These are phyloP conservation scores for Orbilia ellipsospora DNA, from an alignment of 2,329 filamentous ascomycete genomes.

Conservation along the genomic window DNA sequence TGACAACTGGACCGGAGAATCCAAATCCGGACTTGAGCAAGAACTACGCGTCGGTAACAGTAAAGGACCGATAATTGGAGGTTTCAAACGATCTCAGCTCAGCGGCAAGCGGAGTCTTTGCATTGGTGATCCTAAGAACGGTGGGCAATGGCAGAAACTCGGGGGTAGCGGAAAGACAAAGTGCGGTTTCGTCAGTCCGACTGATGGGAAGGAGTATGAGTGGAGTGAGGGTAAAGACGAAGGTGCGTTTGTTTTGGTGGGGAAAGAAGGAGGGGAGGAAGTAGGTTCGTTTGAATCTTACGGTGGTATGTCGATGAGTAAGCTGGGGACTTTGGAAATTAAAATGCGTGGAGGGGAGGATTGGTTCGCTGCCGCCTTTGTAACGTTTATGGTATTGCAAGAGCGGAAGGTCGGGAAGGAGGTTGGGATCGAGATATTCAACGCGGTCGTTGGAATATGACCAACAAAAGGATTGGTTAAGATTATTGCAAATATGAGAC, in stretches of 20 bases:
- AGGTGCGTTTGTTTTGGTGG: neutral
- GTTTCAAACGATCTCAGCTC: constrained; percentile 11
- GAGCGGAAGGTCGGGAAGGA: neutral
- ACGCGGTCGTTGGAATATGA: neutral
- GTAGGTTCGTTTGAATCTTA: constrained; percentile 16
- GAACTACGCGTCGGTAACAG: constrained; percentile 20
- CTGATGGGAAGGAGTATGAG: constrained; percentile 22
- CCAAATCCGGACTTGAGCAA: constrained; percentile 29
- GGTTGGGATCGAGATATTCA: neutral
- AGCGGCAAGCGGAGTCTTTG: constrained; percentile 20
- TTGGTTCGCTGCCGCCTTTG: neutral
- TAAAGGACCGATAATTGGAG: constrained; percentile 18
- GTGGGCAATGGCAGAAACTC: constrained; percentile 26
- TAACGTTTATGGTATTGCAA: neutral
- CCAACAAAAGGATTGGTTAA: neutral
- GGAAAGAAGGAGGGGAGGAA: neutral
- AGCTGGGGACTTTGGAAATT: constrained; percentile 20
- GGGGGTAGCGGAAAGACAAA: neutral
- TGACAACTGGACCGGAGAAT: constrained; percentile 16
- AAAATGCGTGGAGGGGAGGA: constrained; percentile 13
- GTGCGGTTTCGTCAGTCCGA: constrained; percentile 14
- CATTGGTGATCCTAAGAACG: constrained; percentile 20
- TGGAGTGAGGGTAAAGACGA: constrained; percentile 12
- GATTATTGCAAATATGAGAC: no score
- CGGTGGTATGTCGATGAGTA: constrained; percentile 8